Percentiles rank a stretch among this genome's conserved stretches.
These are phyloP conservation scores for Ogataea paraovalis DNA, from an alignment of 805 yeast genomes.

Conservation along the genomic window DNA sequence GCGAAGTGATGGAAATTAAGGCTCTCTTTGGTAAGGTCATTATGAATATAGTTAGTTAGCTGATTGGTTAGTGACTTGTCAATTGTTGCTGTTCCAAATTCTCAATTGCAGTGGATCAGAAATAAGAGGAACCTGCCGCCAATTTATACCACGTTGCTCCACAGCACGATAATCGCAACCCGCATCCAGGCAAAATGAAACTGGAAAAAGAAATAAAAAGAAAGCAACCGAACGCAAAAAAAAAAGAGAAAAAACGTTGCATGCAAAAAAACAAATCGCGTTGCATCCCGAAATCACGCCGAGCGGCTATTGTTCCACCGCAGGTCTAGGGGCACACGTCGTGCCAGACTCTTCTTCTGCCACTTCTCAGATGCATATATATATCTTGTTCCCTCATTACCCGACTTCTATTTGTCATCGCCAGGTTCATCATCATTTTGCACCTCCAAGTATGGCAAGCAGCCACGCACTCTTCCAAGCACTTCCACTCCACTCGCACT, in stretches of 20 bases:
- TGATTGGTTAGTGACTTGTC: no score
- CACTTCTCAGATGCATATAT: neutral
- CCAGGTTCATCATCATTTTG: neutral
- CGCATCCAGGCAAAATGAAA: no score
- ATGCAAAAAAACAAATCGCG: neutral
- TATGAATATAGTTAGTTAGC: neutral
- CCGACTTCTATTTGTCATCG: neutral
- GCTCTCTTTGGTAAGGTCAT: slow-evolving; percentile 27
- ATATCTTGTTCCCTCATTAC: no score
- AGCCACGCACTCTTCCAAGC: slow-evolving; percentile 49
- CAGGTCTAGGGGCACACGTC: no score
- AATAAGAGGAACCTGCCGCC: no score
- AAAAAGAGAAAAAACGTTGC: neutral
- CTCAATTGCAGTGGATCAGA: no score
- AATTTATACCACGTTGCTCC: no score
- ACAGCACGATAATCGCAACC: no score
- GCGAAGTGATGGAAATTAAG: slow-evolving; percentile 41
- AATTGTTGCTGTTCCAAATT: no score
- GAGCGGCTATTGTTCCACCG: neutral
- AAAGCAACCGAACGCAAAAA: no score
- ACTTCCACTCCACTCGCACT: slow-evolving; percentile 38
- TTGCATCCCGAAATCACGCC: neutral
- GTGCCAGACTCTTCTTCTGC: no score
- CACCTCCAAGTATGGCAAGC: slow-evolving; percentile 37
- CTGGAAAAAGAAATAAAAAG: no score